phyloP scores from a whole-genome alignment of 192 early-diverging fungal species.

The Umbelopsis ramanniana region DNA sequence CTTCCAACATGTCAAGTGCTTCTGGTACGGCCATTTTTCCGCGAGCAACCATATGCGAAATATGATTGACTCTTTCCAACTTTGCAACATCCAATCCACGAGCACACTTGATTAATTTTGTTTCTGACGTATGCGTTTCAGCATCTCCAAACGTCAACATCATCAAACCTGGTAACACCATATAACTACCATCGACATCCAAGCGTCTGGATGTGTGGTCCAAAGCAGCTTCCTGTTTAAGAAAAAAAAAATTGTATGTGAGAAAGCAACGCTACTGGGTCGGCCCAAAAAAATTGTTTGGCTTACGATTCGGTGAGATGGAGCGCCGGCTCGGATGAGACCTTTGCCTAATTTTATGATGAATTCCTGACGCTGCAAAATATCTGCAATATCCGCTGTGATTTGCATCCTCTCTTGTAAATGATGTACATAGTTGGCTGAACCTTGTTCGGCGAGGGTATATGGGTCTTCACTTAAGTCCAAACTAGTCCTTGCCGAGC shows the following conservation, averaged over 20 bases:
- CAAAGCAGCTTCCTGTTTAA: constrained; percentile 51
- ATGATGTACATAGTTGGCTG: constrained; percentile 1
- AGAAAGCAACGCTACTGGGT: not conserved
- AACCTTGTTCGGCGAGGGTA: constrained; percentile 28
- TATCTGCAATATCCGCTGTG: constrained; percentile 44
- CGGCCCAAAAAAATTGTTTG: not conserved
- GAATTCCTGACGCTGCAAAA: constrained; percentile 50
- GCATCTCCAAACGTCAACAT: constrained; percentile 76
- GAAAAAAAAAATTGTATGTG: not conserved
- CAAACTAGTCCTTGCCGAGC: constrained; percentile 24
- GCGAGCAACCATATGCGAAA: constrained; percentile 60
- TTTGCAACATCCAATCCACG: constrained; percentile 73
- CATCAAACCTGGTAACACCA: constrained; percentile 72
- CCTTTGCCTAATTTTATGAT: constrained; percentile 53
- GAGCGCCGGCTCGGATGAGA: constrained; percentile 54
- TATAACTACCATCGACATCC: constrained; percentile 69
- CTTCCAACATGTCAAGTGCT: constrained; percentile 56
- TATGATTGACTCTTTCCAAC: constrained; percentile 63
- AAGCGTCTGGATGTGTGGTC: constrained; percentile 51
- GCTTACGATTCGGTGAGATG: constrained; percentile 57
- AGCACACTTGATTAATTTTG: constrained; percentile 63
- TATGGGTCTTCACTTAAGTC: constrained; percentile 30
- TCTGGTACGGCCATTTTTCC: constrained; percentile 55
- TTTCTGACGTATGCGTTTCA: constrained; percentile 78
- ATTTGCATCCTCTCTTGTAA: constrained; percentile 35